These are phyloP conservation scores for Colletotrichum abscissum DNA, from an alignment of 2,329 filamentous ascomycete genomes.

Conservation along the genomic window DNA sequence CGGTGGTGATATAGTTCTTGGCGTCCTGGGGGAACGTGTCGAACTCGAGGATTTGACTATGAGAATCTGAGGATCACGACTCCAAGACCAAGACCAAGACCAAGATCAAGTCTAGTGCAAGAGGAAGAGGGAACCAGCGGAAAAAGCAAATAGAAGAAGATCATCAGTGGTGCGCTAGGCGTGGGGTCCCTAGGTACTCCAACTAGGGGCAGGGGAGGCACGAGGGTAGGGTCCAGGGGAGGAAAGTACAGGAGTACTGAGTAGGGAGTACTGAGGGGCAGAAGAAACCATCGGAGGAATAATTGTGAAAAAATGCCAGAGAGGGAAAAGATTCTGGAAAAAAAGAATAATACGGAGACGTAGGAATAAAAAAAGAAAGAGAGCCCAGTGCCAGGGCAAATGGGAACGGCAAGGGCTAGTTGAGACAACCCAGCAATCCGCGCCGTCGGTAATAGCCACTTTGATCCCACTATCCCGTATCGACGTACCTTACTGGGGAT, in stretches of 20 bases:
- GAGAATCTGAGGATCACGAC: not conserved
- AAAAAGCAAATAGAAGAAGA: constrained; percentile 14
- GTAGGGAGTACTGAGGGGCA: not conserved
- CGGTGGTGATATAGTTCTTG: constrained; percentile 19
- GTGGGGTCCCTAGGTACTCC: constrained; percentile 6
- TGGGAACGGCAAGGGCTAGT: constrained; percentile 23
- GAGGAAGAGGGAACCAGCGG: not conserved
- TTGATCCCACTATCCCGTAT: not conserved
- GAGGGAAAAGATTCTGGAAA: not conserved
- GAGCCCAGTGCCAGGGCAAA: not conserved
- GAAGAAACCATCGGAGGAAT: constrained; percentile 27
- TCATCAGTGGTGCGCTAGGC: constrained; percentile 10
- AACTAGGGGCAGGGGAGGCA: not conserved
- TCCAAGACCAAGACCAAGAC: not conserved
- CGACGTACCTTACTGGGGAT: not conserved
- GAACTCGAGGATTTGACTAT: not conserved
- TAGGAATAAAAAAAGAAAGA: constrained; percentile 15
- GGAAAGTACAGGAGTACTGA: no score
- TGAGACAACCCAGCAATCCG: constrained; percentile 34
- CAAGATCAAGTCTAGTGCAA: not conserved
- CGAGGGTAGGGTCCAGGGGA: not conserved
- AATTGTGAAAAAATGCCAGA: constrained; percentile 7
- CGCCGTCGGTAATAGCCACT: constrained; percentile 26
- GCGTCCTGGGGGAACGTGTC: not conserved
- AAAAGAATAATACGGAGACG: not conserved